Evolutionary conservation across 2,329 filamentous ascomycete genomes (phyloP).

Genomic region (Aureobasidium musti): DNA sequence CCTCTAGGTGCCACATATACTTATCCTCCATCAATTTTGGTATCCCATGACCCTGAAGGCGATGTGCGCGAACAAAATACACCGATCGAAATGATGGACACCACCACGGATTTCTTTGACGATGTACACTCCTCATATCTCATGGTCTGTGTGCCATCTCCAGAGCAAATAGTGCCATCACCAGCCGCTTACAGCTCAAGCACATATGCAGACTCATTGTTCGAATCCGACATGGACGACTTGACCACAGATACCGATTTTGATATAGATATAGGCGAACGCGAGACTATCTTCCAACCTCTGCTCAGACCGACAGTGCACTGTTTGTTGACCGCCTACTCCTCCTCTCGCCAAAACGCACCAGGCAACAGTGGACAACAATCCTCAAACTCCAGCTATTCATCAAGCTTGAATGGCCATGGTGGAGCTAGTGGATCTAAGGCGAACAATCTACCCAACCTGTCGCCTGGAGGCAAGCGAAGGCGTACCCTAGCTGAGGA

Average conservation of each 20-base stretch:
- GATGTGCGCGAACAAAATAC: neutral
- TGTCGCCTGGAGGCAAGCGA: neutral
- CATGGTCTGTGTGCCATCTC: neutral
- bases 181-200: neutral
- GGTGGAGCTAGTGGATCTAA: neutral
- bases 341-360: neutral
- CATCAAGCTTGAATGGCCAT: neutral
- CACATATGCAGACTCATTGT: slow-evolving; percentile 1
- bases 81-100: slow-evolving; percentile 10
- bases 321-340: neutral
- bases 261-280: neutral
- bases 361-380: neutral
- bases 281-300: neutral
- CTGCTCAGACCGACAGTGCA: neutral
- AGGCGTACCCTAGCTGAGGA: neutral
- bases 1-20: neutral
- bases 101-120: neutral
- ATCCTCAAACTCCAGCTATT: neutral
- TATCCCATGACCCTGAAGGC: neutral
- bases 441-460: neutral
- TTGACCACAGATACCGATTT: neutral
- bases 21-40: neutral
- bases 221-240: slow-evolving; percentile 21
- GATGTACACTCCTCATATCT: slow-evolving; percentile 3
- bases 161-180: neutral